These are phyloP conservation scores for Cutaneotrichosporon sp. DNA, from an alignment of 1,284 basidiomycete genomes.

Conservation along the genomic window DNA sequence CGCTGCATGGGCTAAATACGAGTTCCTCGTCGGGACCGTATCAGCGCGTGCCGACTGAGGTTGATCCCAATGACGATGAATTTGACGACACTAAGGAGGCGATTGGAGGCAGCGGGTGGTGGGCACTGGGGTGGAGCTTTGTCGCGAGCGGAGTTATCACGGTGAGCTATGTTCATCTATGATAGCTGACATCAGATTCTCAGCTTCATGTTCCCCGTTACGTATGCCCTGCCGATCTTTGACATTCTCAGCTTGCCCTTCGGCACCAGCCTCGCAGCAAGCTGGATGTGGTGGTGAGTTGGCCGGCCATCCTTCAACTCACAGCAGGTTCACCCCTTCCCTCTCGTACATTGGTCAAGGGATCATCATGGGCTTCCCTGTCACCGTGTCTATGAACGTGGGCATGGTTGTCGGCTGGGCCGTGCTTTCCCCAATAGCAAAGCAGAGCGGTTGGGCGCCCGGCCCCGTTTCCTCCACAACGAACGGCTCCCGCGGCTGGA, in stretches of 20 bases:
- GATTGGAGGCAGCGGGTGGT: constrained; percentile 63
- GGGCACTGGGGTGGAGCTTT: constrained; percentile 69
- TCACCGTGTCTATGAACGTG: constrained; percentile 86
- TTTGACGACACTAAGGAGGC: constrained; percentile 41
- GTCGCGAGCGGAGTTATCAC: constrained; percentile 64
- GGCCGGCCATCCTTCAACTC: background rate
- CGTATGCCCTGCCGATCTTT: constrained; percentile 88
- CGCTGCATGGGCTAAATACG: constrained; percentile 18
- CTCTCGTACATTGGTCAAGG: constrained; percentile 88
- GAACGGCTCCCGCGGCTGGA: constrained; percentile 82
- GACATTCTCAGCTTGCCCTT: constrained; percentile 58
- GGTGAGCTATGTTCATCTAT: constrained; percentile 51
- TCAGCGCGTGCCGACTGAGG: constrained; percentile 21
- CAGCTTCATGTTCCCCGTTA: constrained; percentile 77
- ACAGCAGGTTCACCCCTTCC: constrained; percentile 74
- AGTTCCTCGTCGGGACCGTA: constrained; percentile 25
- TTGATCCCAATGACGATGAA: background rate
- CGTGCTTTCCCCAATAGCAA: constrained; percentile 78
- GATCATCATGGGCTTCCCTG: constrained; percentile 97
- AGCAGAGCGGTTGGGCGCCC: constrained; percentile 79
- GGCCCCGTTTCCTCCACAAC: constrained; percentile 80
- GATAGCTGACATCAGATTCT: constrained; percentile 37
- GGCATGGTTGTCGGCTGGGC: constrained; percentile 97
- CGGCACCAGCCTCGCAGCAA: constrained; percentile 59
- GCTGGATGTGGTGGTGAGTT: constrained; percentile 77